phyloP scores from a whole-genome alignment of 2,329 filamentous ascomycete species.

The Colletotrichum limetticola region DNA sequence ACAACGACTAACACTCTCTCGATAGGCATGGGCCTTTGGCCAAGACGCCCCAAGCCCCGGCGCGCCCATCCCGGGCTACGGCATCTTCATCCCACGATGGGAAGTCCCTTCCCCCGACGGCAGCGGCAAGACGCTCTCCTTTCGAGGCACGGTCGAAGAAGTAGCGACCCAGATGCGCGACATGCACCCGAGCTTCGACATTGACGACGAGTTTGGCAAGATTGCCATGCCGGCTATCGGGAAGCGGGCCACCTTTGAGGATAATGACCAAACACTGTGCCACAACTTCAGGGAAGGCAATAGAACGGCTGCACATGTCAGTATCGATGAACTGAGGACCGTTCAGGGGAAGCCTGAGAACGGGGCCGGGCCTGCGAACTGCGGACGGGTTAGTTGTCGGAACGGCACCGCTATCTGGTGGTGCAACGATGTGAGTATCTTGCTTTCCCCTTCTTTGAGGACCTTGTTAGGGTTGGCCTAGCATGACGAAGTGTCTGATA shows the following conservation, averaged over 20 bases:
- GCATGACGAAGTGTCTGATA: neutral
- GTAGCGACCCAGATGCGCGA: neutral
- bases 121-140: constrained; percentile 1
- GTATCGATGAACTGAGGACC: constrained; percentile 8
- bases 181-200: neutral
- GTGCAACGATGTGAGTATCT: constrained; percentile 18
- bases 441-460: neutral
- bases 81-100: constrained; percentile 8
- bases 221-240: neutral
- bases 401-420: constrained; percentile 17
- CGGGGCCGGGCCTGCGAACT: constrained; percentile 18
- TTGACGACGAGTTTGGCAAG: neutral
- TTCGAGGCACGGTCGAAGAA: constrained; percentile 13
- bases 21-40: neutral
- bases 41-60: neutral
- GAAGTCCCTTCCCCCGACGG: constrained; percentile 2
- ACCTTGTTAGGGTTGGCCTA: neutral
- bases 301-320: neutral
- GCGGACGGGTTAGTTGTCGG: constrained; percentile 24
- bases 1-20: neutral
- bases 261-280: neutral
- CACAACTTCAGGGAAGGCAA: constrained; percentile 19
- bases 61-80: constrained; percentile 1
- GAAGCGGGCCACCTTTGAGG: neutral
- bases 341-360: constrained; percentile 16